phyloP scores from a whole-genome alignment of 495 filamentous ascomycete species.

The Parmelia sp. region DNA sequence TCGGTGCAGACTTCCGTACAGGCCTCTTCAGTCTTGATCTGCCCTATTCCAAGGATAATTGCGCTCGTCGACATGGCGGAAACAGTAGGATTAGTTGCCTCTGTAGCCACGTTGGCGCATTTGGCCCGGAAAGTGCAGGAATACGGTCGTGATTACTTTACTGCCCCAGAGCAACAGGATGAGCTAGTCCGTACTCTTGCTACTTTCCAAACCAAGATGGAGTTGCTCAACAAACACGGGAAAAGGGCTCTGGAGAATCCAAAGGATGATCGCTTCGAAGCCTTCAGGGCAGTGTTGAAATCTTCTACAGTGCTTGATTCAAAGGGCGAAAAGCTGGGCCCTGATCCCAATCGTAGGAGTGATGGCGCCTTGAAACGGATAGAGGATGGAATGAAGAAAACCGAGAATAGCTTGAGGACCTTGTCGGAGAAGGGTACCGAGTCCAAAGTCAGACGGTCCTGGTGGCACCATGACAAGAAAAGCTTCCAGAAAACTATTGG shows the following conservation, averaged over 20 bases:
- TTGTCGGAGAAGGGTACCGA: not conserved
- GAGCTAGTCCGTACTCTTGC: not conserved
- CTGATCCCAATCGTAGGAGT: not conserved
- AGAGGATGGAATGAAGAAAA: not conserved
- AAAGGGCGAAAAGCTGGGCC: not conserved
- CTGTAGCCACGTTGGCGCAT: not conserved
- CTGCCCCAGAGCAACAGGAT: not conserved
- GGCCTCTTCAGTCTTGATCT: not conserved
- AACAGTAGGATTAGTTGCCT: not conserved
- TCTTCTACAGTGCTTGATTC: not conserved
- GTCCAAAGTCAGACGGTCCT: conserved; percentile 1
- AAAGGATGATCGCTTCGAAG: conserved; percentile 3
- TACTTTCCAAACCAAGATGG: not conserved
- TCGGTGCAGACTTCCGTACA: too few species aligned
- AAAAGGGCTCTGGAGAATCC: not conserved
- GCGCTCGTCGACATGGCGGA: not conserved
- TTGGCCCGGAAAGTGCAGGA: conserved; percentile 3
- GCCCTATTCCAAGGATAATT: not conserved
- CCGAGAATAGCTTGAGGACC: not conserved
- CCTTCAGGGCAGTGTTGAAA: not conserved
- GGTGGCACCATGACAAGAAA: conserved; percentile 9
- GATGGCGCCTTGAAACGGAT: not conserved
- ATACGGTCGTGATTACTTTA: conserved; percentile 5
- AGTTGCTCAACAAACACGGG: not conserved
- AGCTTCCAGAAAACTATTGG: not conserved